These are phyloP conservation scores for Pythium apleroticum DNA, from an alignment of 352 stramenopile species.

Conservation along the genomic window DNA sequence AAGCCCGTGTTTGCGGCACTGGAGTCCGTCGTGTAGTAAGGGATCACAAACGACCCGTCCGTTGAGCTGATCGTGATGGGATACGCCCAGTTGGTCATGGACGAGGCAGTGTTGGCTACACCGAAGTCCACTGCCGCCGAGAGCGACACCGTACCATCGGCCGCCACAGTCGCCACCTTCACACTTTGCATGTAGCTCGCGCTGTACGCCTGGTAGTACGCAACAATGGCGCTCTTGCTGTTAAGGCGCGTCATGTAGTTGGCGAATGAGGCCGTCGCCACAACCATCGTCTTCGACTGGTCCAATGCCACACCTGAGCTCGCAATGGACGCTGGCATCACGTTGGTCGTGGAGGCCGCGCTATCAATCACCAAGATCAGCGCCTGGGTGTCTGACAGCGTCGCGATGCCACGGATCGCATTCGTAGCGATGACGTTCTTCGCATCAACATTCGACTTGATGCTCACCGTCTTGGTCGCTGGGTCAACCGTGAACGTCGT, in stretches of 20 bases:
- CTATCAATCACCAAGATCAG: constrained; percentile 33
- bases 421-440: constrained; percentile 30
- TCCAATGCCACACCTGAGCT: constrained; percentile 21
- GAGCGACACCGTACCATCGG: constrained; percentile 37
- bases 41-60: constrained; percentile 43
- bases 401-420: constrained; percentile 50
- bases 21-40: constrained; percentile 35
- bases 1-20: constrained; percentile 28
- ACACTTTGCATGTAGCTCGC: constrained; percentile 37
- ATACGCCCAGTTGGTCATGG: constrained; percentile 37
- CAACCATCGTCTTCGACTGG: constrained; percentile 22
- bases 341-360: constrained; percentile 25
- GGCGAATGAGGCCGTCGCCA: constrained; percentile 31
- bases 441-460: constrained; percentile 10
- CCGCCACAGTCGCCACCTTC: constrained; percentile 37
- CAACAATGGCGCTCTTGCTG: constrained; percentile 39
- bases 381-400: constrained; percentile 53
- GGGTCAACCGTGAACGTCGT: constrained; percentile 43
- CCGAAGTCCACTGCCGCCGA: constrained; percentile 35
- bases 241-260: constrained; percentile 45
- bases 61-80: constrained; percentile 33
- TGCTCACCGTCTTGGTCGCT: constrained; percentile 35
- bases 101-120: constrained; percentile 22
- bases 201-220: constrained; percentile 47
- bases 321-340: constrained; percentile 37